phyloP scores from a whole-genome alignment of 1,284 basidiomycete genomes.

The Leucoagaricus sp. region DNA sequence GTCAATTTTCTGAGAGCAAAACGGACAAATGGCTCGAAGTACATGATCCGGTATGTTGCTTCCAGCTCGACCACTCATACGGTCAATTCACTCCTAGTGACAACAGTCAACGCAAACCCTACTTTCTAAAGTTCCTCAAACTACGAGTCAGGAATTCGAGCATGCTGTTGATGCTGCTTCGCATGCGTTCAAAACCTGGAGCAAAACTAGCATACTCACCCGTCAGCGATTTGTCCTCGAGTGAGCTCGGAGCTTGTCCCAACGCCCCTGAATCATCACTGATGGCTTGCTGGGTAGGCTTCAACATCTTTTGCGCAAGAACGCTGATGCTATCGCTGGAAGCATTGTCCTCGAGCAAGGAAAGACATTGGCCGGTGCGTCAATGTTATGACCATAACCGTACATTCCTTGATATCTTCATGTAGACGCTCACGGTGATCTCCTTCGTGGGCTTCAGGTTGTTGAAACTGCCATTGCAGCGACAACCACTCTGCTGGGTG shows the following conservation, averaged over 20 bases:
- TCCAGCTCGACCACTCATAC: background rate
- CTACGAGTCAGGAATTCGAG: constrained; percentile 81
- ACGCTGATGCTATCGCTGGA: constrained; percentile 74
- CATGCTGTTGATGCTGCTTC: constrained; percentile 85
- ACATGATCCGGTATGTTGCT: constrained; percentile 82
- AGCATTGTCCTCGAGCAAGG: constrained; percentile 91
- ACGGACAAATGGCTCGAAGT: constrained; percentile 82
- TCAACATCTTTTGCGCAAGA: constrained; percentile 77
- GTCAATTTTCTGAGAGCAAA: constrained; percentile 84
- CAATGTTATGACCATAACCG: background rate
- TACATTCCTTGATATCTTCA: background rate
- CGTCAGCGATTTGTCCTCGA: constrained; percentile 91
- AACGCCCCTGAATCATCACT: constrained; percentile 2
- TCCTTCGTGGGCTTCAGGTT: constrained; percentile 92
- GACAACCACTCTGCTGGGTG: constrained; percentile 83
- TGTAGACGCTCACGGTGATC: constrained; percentile 90
- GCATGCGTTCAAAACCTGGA: constrained; percentile 92
- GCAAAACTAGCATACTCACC: constrained; percentile 80
- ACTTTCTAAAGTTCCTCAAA: constrained; percentile 89
- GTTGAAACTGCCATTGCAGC: constrained; percentile 88
- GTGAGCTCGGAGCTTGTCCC: constrained; percentile 43
- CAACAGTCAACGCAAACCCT: constrained; percentile 84
- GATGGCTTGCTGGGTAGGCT: constrained; percentile 53
- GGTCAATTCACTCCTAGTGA: background rate
- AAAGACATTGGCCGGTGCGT: constrained; percentile 77